A percentile compares a stretch with the other conserved stretches of the same genome.
phyloP scores from a whole-genome alignment of 1,284 basidiomycete species.

The Rhodotorula glutinis region DNA sequence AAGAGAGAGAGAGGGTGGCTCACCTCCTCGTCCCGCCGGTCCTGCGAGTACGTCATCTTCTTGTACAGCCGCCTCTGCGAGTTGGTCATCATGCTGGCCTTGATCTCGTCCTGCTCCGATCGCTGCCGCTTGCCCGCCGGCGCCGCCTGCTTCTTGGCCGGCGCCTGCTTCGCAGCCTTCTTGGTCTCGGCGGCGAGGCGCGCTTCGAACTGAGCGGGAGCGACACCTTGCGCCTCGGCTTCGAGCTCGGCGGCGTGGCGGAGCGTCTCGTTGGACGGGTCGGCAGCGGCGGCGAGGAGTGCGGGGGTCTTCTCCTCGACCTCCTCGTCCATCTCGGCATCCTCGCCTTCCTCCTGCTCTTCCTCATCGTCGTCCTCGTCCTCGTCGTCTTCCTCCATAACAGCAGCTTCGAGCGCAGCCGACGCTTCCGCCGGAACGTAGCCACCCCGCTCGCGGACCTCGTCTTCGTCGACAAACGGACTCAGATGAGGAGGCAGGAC shows the following conservation, averaged over 20 bases:
- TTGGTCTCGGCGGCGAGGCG: slow-evolving; percentile 56
- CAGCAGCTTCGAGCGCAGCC: slow-evolving; percentile 43
- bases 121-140: slow-evolving; percentile 52
- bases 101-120: slow-evolving; percentile 76
- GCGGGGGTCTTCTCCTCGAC: slow-evolving; percentile 45
- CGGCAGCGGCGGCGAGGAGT: slow-evolving; percentile 58
- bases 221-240: slow-evolving; percentile 84
- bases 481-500: slow-evolving; percentile 91
- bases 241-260: slow-evolving; percentile 86
- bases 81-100: slow-evolving; percentile 98
- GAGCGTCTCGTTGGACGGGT: slow-evolving; percentile 64
- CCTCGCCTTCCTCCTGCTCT: slow-evolving; percentile 47
- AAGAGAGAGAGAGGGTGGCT: slow-evolving; percentile 44
- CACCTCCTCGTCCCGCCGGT: slow-evolving; percentile 72
- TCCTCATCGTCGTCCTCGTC: slow-evolving; percentile 44
- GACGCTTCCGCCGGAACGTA: slow-evolving; percentile 50
- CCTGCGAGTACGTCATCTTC: slow-evolving; percentile 84
- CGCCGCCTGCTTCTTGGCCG: slow-evolving; percentile 59
- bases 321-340: slow-evolving; percentile 31
- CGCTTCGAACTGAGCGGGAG: slow-evolving; percentile 77
- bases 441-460: slow-evolving; percentile 49
- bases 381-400: slow-evolving; percentile 49
- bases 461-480: slow-evolving; percentile 83
- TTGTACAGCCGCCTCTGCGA: slow-evolving; percentile 94
- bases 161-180: slow-evolving; percentile 57